Evolutionary conservation across 352 stramenopile genomes (phyloP), one percentile per base, ranked within the genome.

Genomic region (Phytophthora macrochlamydospora): DNA sequence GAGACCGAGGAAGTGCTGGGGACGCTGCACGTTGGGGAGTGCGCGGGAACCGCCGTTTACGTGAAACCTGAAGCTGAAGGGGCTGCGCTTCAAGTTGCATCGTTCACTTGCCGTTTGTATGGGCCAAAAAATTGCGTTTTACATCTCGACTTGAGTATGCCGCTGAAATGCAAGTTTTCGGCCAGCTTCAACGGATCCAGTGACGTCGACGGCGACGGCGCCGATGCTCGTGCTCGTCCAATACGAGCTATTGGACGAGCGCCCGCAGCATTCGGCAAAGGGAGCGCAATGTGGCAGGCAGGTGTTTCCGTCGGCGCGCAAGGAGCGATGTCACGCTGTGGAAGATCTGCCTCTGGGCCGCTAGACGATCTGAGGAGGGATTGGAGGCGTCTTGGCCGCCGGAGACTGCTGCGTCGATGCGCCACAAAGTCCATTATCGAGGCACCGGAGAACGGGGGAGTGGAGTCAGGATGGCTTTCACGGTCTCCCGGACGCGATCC

Each of bases 1-100:
- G 18, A 24, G 18, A n/a, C n/a, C n/a, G 18, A 24, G 18, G 35
- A 48, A 71, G 35, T 75, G 63, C 8, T 0, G 18, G 18, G 18
- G 18, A 24, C 18, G 18, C 18, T 24, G 46, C 35, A 40, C 43
- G 44, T 18, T 50, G 59, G 12, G 24, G 43, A 31, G 32, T 48
- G 33, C 35, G 54, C 44, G 30, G 28, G 18, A 24, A 24, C 18
- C 18, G 35, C 35, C 35, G 35, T 40, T 40, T 6, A 40, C 35
- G 35, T 40, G 35, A 40, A 1, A 48, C 6, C 42, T 29, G 42
- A 31, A 48, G 42, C 12, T 28, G 42, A 48, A 48, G 42, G 18
- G 42, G 35, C 35, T 40, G 18, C 33, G 29, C n/a, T 24, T 35
- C 24, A 49, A 44, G n/a, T 46, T 62, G 44, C 32, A 11, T 40